Base-by-base conservation (phyloP, 2,329 filamentous ascomycete genomes). In the Cytospora piceae region DNA sequence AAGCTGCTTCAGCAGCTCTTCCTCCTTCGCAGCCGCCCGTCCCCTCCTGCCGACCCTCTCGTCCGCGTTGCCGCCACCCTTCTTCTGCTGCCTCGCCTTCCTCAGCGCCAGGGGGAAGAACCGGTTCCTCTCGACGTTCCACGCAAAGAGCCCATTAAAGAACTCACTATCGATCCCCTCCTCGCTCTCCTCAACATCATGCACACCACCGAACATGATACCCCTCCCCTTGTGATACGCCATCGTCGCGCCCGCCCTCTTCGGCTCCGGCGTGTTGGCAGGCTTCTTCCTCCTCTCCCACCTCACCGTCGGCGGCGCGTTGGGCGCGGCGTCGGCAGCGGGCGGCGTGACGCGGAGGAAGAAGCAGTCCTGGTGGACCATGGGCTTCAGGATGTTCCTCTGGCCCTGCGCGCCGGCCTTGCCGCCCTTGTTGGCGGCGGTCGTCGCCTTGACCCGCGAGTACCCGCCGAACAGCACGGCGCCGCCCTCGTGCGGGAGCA, bases 131-230 rank as follows among this genome's bases (percentile, higher is more conserved):
- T 98, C 95, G 69, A 97, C 88, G 74, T 96, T 97, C 92, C 94
- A 98, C 6, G 94, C 91, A 73, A 91, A 96, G 29, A 98, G 79
- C 64, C 89, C 86, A 72, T 97, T 94, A 81, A 98, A 99, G 78
- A 99, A 99, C 76, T 97, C 94, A 74, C 92, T 96, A 63, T 99
- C 94, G 70, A 99, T 96, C 4, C 92, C 93, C 76, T 99, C 95
- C 75, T 97, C 94, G 69, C 87, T 94, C 74, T 94, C 86, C 76
- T 96, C 93, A 0, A 96, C 90, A 71, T 97, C 94, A 72, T 97
- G 93, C 4, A 99, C 95, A 61, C 95, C 95, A 54, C 95, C 95
- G 75, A 98, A 98, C 72, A 93, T 80, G 65, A 99, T 94, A 0
- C 95, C 95, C 67, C 95, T 88, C 0, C 94, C 94, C 77, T 94